Conservation (phyloP, 495 filamentous ascomycete species). For the Penicillium paxilli region DNA sequence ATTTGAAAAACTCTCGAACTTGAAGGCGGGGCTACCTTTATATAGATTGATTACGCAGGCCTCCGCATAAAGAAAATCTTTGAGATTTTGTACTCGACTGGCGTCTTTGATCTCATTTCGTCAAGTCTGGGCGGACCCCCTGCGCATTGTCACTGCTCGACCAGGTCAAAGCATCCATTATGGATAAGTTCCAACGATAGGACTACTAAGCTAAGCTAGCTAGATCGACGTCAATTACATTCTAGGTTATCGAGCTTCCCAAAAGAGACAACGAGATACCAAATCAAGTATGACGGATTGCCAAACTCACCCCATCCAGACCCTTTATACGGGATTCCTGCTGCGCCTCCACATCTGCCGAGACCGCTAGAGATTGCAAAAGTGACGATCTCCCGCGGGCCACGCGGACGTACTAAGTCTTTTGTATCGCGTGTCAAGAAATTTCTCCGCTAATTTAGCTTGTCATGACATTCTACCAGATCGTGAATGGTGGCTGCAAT, state of each 20-base stretch:
- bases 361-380: background rate
- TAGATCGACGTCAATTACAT: background rate
- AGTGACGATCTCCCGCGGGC: background rate
- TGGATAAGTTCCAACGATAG: no score
- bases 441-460: background rate
- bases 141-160: background rate
- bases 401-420: background rate
- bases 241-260: background rate
- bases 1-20: background rate
- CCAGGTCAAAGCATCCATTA: background rate
- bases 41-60: background rate
- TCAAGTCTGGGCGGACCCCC: background rate
- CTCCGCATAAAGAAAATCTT: no score
- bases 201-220: no score
- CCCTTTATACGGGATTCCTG: background rate
- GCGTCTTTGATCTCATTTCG: background rate
- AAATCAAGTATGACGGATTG: background rate
- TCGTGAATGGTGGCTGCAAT: background rate
- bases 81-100: background rate
- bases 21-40: background rate
- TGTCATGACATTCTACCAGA: background rate
- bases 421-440: background rate
- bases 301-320: background rate
- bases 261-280: background rate
- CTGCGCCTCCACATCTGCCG: slow-evolving; percentile 11